Evolutionary conservation across 345 rosid genomes (phyloP), one percentile per base, ranked within the genome.

Genomic region (Eucalyptus camaldulensis): DNA sequence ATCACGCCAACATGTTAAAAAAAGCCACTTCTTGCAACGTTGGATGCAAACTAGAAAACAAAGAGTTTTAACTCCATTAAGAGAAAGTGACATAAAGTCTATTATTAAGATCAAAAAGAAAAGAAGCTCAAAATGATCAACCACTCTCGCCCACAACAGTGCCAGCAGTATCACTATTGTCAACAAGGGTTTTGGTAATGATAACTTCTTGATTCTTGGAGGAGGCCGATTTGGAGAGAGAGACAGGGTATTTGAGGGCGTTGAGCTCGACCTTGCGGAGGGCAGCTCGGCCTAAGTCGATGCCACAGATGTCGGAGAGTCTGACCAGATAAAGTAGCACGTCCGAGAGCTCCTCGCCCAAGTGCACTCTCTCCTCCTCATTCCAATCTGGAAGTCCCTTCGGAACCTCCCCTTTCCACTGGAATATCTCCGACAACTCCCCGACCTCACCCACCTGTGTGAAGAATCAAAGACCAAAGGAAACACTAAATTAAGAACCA

Each of bases 341-440:
- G 91, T 97, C 99, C 10, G 99, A 97, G 37, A 96, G 93, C 93
- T 96, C 98, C 92, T 97, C 99, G 7, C 99, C 99, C 13, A 96
- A 90, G 87, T 97, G 99, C 24, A 94, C 93, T 87, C 93, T 96
- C 89, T 96, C 98, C 53, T 96, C 98, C 88, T 97, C 99, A 92
- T 94, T 92, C 98, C 98, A 97, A 69, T 90, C 99, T 6, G 98
- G 96, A 83, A 96, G 91, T 37, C 99, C 99, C 90, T 88, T 95
- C 43, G 96, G 94, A 5, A 97, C 99, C 94, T 97, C 99, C 27
- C 99, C 99, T 92, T 92, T 97, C 99, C 99, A 97, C 72, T 97
- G 99, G 87, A 97, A 97, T 93, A 97, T 97, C 96, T 95, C 97
- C 17, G 99, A 96, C 17, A 97, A 88, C 88, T 97, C 99, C 86